Percentiles rank a stretch among this genome's conserved stretches.
Conservation (phyloP, 306 rosid species). For the Canavalia gladiata region DNA sequence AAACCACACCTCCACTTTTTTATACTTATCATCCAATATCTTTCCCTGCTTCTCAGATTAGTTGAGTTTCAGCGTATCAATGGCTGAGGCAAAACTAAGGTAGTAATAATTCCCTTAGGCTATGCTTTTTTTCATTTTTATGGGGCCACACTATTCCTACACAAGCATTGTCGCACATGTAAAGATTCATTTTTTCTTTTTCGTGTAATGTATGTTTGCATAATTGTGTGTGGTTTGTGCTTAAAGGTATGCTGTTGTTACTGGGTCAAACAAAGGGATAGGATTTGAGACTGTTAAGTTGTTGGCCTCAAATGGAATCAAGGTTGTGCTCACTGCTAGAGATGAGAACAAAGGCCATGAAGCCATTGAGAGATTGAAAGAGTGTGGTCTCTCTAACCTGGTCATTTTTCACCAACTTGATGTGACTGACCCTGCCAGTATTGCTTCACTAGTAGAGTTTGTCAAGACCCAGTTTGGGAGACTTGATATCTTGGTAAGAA, state of each 20-base stretch:
- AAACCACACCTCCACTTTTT: not conserved
- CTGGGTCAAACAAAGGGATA: slow-evolving; percentile 52
- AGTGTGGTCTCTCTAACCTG: slow-evolving; percentile 42
- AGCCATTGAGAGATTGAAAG: slow-evolving; percentile 44
- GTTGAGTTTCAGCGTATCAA: slow-evolving; percentile 27
- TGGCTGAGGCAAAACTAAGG: slow-evolving; percentile 47
- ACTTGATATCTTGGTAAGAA: slow-evolving; percentile 58
- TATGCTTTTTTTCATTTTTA: not conserved
- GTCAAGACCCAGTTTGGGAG: slow-evolving; percentile 43
- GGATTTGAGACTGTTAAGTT: slow-evolving; percentile 44
- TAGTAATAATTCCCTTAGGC: not conserved
- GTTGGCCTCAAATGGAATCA: slow-evolving; percentile 51
- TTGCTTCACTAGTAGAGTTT: slow-evolving; percentile 48
- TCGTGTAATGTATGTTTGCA: not conserved
- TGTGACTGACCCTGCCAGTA: slow-evolving; percentile 47
- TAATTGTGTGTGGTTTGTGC: slow-evolving; percentile 5
- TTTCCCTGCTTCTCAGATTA: not conserved
- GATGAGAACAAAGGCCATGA: slow-evolving; percentile 48
- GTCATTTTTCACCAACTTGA: slow-evolving; percentile 49
- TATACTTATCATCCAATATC: not conserved
- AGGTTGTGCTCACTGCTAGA: slow-evolving; percentile 54
- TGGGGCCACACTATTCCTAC: not conserved
- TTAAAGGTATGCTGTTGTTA: slow-evolving; percentile 50
- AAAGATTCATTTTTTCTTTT: not conserved
- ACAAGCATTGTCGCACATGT: not conserved